These are phyloP conservation scores for Spathaspora passalidarum DNA, from an alignment of 805 yeast species.

Conservation along the genomic window DNA sequence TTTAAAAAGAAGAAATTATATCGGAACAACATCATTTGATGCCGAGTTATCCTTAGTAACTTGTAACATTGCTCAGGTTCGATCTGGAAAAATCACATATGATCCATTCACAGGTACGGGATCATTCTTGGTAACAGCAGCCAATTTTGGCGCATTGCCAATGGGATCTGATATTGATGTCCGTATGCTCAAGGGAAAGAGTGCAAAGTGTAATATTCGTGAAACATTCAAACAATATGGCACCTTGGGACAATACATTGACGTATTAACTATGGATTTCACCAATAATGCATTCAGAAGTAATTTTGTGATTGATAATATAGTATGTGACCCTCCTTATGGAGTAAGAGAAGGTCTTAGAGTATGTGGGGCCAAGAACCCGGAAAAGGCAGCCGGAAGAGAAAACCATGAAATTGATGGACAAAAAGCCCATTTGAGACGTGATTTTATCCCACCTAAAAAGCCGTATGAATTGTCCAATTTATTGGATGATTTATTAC, in stretches of 20 bases:
- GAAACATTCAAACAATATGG: constrained; percentile 76
- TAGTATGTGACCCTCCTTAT: constrained; percentile 96
- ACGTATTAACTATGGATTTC: constrained; percentile 88
- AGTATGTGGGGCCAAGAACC: constrained; percentile 78
- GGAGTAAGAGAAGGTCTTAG: constrained; percentile 95
- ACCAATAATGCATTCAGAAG: constrained; percentile 80
- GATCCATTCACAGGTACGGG: constrained; percentile 99
- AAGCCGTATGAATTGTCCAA: constrained; percentile 81
- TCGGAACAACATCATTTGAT: constrained; percentile 96
- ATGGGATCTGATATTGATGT: constrained; percentile 92
- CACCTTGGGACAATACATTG: constrained; percentile 57
- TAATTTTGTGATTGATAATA: constrained; percentile 65
- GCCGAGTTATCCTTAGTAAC: constrained; percentile 87
- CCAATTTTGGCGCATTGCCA: constrained; percentile 74
- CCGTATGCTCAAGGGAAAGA: constrained; percentile 70
- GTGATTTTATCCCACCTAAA: constrained; percentile 89
- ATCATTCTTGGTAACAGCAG: constrained; percentile 85
- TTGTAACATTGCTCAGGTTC: constrained; percentile 80
- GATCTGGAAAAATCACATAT: constrained; percentile 62
- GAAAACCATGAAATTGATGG: constrained; percentile 77
- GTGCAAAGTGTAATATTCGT: constrained; percentile 46
- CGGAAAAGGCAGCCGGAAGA: constrained; percentile 67
- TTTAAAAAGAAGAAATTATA: constrained; percentile 75
- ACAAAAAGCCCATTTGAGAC: constrained; percentile 67
- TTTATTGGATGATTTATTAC: constrained; percentile 72